Percentiles rank a stretch among this genome's conserved stretches.
Conservation (phyloP, 2,329 filamentous ascomycete species). For the Aspergillus uvarum region DNA sequence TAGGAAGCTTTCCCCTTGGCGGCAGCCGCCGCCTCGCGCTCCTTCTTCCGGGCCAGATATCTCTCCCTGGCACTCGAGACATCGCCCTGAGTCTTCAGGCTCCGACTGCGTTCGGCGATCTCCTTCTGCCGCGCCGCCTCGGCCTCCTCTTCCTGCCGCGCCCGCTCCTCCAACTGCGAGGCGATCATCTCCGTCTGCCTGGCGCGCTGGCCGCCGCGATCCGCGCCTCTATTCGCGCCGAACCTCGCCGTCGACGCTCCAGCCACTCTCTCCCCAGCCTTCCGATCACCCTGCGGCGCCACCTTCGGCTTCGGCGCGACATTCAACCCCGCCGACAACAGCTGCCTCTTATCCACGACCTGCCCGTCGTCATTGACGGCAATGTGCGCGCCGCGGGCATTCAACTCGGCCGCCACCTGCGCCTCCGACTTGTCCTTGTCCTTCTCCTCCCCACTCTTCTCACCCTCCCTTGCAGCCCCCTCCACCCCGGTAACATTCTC, state of each 20-base stretch:
- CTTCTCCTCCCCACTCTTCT: slow-evolving; percentile 25
- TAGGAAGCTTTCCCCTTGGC: slow-evolving; percentile 25
- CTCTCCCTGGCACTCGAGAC: slow-evolving; percentile 62
- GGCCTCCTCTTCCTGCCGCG: slow-evolving; percentile 57
- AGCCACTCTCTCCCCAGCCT: slow-evolving; percentile 17
- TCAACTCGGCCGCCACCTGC: slow-evolving; percentile 57
- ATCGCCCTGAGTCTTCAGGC: slow-evolving; percentile 57
- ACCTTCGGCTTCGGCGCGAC: slow-evolving; percentile 56
- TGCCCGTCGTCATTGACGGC: slow-evolving; percentile 64
- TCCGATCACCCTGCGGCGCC: slow-evolving; percentile 17
- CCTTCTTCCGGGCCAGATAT: slow-evolving; percentile 60
- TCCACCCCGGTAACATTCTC: slow-evolving; percentile 32
- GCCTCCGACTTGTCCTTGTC: slow-evolving; percentile 49
- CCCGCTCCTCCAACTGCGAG: slow-evolving; percentile 57
- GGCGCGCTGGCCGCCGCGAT: slow-evolving; percentile 48
- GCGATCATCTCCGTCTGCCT: slow-evolving; percentile 62
- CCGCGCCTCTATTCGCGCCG: slow-evolving; percentile 35
- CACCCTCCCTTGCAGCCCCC: slow-evolving; percentile 2
- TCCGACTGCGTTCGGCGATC: slow-evolving; percentile 57
- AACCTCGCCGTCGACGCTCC: slow-evolving; percentile 21
- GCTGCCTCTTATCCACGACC: slow-evolving; percentile 63
- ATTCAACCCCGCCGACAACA: slow-evolving; percentile 62
- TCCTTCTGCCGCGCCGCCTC: slow-evolving; percentile 56
- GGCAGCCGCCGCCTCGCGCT: slow-evolving; percentile 43
- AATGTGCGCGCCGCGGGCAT: slow-evolving; percentile 52